phyloP scores from a whole-genome alignment of 2,329 filamentous ascomycete species.

The Aspergillus glaucus region DNA sequence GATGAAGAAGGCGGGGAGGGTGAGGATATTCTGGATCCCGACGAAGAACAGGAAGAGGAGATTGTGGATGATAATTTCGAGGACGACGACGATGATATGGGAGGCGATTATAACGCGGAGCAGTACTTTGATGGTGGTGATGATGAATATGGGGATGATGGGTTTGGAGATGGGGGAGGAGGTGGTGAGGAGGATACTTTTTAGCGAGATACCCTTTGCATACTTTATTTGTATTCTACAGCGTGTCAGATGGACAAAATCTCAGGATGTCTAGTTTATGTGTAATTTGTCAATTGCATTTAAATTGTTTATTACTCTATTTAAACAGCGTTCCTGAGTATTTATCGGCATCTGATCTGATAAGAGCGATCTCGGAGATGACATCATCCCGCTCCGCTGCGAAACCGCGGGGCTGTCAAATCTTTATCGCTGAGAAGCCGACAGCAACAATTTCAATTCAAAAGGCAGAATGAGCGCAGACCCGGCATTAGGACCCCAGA shows the following conservation, averaged over 20 bases:
- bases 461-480: constrained; percentile 19
- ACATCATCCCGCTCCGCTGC: constrained; percentile 24
- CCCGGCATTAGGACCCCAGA: constrained; percentile 7
- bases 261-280: no score
- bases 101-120: constrained; percentile 59
- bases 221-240: constrained; percentile 10
- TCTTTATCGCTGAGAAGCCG: constrained; percentile 10
- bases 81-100: constrained; percentile 53
- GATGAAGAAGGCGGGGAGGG: constrained; percentile 26
- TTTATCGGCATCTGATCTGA: background rate
- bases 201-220: constrained; percentile 28
- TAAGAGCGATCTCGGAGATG: constrained; percentile 13
- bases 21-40: constrained; percentile 26
- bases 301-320: no score
- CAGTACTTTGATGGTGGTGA: constrained; percentile 59
- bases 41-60: constrained; percentile 47
- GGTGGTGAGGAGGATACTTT: constrained; percentile 45
- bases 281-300: no score
- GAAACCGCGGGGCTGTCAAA: constrained; percentile 6
- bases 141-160: constrained; percentile 49
- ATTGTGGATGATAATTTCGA: constrained; percentile 55
- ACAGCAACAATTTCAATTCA: background rate
- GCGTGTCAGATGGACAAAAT: no score
- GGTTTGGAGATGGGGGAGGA: constrained; percentile 49
- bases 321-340: no score